Evolutionary conservation across 1,284 basidiomycete genomes (phyloP), one percentile per base, ranked within the genome.

Genomic region (Cutaneotrichosporon sp.): DNA sequence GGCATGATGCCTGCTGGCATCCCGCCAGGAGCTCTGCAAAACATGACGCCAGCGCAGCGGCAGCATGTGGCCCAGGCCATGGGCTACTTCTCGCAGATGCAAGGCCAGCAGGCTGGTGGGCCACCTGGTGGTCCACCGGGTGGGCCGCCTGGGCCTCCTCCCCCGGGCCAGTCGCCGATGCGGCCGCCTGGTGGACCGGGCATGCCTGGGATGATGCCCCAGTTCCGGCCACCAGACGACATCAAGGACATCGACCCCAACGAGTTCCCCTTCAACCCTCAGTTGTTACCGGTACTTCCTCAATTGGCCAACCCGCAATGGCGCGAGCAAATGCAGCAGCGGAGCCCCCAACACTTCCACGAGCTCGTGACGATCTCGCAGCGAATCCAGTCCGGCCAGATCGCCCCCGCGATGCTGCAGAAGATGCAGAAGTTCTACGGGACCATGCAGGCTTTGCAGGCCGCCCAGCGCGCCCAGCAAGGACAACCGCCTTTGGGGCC

Each of bases 241-340:
- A 53, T 67, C 45, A 67, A 66, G 2, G 62, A 63, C 1, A 55
- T 67, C 45, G 66, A 66, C 56, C 61, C 64, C 20, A 61, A 67
- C 49, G 75, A 75, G 56, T 79, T 77, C 59, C 76, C 75, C 1
- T 77, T 78, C 60, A 72, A 78, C 56, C 69, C 64, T 4, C 64
- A 72, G n/a, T 51, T 77, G 20, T 49, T 77, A 2, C 59, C 71
- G 0, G 59, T 67, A 24, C 54, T 76, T 9, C 63, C 55, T 8
- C 64, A 70, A 27, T 33, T 69, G 6, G 65, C 64, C 46, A 67
- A 77, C 51, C 66, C 69, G 2, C 54, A 62, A 6, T 76, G 74
- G 75, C 60, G 69, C 16, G 58, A 65, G 8, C 66, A 70, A n/a
- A 71, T 74, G 70, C 58, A 63, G 33, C 62, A 67, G 10, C 64